Base-by-base conservation (phyloP, 2,329 filamentous ascomycete genomes). In the Penicillium griseofulvum region DNA sequence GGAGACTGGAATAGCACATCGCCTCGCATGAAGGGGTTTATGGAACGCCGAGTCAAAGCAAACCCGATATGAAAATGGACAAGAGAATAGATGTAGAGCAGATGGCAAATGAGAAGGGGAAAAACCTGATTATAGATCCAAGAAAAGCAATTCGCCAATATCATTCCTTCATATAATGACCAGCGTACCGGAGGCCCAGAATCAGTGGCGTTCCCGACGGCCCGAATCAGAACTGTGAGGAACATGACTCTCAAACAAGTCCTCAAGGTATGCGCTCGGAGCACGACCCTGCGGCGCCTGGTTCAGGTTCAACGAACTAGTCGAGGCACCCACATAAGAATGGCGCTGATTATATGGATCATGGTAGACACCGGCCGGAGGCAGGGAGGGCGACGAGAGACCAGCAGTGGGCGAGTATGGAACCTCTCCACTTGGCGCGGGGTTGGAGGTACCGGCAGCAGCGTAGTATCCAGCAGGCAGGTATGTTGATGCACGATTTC, bases 401-500 rank as follows among this genome's bases (percentile, higher is more conserved):
- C 82, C 80, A 60, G 81, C 84, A 61, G 87, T 85, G 14, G 82
- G 80, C 57, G 81, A 80, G 42, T 77, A 56, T 16, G 50, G 55
- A 16, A 44, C 51, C 44, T 66, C 63, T 39, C 64, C 59, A 17
- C 76, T 76, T 49, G 76, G 74, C 12, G 73, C 78, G 52, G 70
- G 73, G 41, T 81, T 78, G 11, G 80, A 81, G 31, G 80, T 81
- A 22, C 87, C 83, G 5, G 90, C 83, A 28, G 89, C 83, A 31
- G 91, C 87, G 69, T 97, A 97, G 76, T 96, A 97, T 1, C 93
- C 93, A 3, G 93, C 88, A 16, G 93, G 93, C 19, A 97, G 81
- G 70, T 93, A 96, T 29, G 57, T 70, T n/a, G 90, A 96, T 56
- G 83, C 85, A 50, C 92, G 87, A 60, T 83, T 83, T n/a, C 68